Conservation (phyloP, 2,329 filamentous ascomycete species). For the Botryosphaeria dothidea region DNA sequence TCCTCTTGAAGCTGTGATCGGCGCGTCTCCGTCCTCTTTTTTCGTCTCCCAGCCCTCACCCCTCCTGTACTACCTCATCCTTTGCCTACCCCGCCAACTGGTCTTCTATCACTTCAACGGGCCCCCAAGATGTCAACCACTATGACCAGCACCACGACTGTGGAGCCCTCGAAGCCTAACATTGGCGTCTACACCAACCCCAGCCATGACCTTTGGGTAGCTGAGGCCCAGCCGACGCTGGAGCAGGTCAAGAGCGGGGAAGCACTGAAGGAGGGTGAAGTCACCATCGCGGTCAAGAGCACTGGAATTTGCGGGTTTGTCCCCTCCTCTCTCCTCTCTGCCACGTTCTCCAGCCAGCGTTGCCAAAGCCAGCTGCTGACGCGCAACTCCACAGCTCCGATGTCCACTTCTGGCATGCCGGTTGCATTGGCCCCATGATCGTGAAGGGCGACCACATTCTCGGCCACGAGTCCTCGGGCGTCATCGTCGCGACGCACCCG, state of each 20-base stretch:
- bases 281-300: conserved; percentile 85
- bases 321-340: neutral
- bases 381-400: conserved; percentile 65
- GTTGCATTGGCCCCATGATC: conserved; percentile 94
- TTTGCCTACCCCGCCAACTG: neutral
- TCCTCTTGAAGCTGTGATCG: conserved; percentile 6
- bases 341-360: neutral
- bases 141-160: conserved; percentile 35
- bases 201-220: conserved; percentile 86
- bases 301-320: conserved; percentile 91
- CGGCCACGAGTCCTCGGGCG: conserved; percentile 89
- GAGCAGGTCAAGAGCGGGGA: conserved; percentile 71
- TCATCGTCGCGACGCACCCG: conserved; percentile 75
- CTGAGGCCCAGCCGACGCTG: conserved; percentile 71
- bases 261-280: conserved; percentile 75
- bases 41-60: neutral
- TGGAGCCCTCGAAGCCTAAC: conserved; percentile 71
- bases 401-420: conserved; percentile 96
- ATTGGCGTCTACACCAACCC: conserved; percentile 97
- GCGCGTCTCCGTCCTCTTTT: neutral
- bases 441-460: conserved; percentile 87
- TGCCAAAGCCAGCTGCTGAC: neutral
- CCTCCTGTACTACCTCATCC: neutral
- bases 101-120: neutral
- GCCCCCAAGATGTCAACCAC: conserved; percentile 29